A percentile compares a stretch with the other conserved stretches of the same genome.
Conservation (phyloP, 2,329 filamentous ascomycete species). For the Fusarium multiceps region DNA sequence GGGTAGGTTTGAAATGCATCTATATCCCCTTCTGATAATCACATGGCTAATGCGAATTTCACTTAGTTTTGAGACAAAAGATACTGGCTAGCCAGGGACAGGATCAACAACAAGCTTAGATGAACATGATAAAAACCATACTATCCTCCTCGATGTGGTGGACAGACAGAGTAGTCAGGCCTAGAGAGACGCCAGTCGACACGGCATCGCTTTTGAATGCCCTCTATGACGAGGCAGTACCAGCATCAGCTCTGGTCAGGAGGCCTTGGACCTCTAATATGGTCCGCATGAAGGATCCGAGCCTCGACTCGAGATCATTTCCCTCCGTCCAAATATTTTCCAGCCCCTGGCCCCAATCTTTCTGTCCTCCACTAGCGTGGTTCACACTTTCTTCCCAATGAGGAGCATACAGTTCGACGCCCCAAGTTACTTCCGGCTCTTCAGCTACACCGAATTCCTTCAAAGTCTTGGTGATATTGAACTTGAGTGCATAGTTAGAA, state of each 20-base stretch:
- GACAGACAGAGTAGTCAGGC: constrained; percentile 10
- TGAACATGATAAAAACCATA: background rate
- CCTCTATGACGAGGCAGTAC: constrained; percentile 15
- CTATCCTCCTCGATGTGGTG: background rate
- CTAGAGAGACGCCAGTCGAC: constrained; percentile 4
- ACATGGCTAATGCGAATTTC: constrained; percentile 47
- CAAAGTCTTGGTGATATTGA: constrained; percentile 48
- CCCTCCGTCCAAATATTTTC: constrained; percentile 50
- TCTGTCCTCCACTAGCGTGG: constrained; percentile 41
- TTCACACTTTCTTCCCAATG: constrained; percentile 55
- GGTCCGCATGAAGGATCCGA: constrained; percentile 47
- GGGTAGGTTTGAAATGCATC: constrained; percentile 60
- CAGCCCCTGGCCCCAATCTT: constrained; percentile 49
- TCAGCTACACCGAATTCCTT: constrained; percentile 24
- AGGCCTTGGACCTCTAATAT: constrained; percentile 49
- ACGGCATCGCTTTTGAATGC: constrained; percentile 8
- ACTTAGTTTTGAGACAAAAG: constrained; percentile 57
- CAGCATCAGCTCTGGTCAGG: constrained; percentile 33
- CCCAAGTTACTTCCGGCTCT: constrained; percentile 45
- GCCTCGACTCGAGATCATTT: constrained; percentile 42
- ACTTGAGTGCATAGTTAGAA: constrained; percentile 50
- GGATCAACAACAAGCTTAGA: constrained; percentile 40
- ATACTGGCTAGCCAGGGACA: constrained; percentile 54
- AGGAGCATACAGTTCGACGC: constrained; percentile 49
- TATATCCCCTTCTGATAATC: background rate